These are phyloP conservation scores for Diplodia sapinea DNA, from an alignment of 2,329 filamentous ascomycete genomes.

Conservation along the genomic window DNA sequence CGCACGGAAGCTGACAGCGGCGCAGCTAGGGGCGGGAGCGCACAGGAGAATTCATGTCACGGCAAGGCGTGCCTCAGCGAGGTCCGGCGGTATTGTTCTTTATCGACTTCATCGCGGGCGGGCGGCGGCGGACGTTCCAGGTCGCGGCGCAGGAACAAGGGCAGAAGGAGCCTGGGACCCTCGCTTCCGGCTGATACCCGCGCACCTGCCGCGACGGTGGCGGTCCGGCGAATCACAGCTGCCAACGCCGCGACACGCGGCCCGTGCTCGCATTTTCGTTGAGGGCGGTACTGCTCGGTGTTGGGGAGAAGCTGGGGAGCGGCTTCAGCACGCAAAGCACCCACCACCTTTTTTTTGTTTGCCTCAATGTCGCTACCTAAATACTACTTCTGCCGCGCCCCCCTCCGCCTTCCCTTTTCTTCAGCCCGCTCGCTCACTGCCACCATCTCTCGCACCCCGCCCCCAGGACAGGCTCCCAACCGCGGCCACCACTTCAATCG, in stretches of 20 bases:
- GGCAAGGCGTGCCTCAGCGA: background rate
- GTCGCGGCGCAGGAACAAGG: slow-evolving; percentile 18
- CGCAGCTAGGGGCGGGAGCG: background rate
- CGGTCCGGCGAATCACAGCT: slow-evolving; percentile 5
- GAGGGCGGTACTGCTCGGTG: slow-evolving; percentile 28
- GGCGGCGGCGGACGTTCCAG: background rate
- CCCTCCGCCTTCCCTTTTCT: slow-evolving; percentile 37
- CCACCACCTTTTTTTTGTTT: slow-evolving; percentile 14
- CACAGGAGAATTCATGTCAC: background rate
- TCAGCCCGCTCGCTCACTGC: slow-evolving; percentile 33
- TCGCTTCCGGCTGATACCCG: slow-evolving; percentile 27
- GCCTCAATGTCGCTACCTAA: slow-evolving; percentile 21
- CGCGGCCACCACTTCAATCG: slow-evolving; percentile 16
- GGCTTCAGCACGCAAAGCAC: slow-evolving; percentile 18
- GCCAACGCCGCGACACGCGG: background rate
- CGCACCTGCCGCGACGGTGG: slow-evolving; percentile 13
- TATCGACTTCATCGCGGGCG: background rate
- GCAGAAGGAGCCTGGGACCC: background rate
- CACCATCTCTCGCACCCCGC: background rate
- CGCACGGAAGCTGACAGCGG: slow-evolving; percentile 1
- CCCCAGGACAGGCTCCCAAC: background rate
- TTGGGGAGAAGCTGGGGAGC: slow-evolving; percentile 30
- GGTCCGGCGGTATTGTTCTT: too few relatives aligned
- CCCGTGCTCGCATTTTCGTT: slow-evolving; percentile 31
- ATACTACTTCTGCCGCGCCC: slow-evolving; percentile 36